These are phyloP conservation scores for Musa balbisiana DNA, from an alignment of 202 grass and related monocot genomes.

Conservation along the genomic window DNA sequence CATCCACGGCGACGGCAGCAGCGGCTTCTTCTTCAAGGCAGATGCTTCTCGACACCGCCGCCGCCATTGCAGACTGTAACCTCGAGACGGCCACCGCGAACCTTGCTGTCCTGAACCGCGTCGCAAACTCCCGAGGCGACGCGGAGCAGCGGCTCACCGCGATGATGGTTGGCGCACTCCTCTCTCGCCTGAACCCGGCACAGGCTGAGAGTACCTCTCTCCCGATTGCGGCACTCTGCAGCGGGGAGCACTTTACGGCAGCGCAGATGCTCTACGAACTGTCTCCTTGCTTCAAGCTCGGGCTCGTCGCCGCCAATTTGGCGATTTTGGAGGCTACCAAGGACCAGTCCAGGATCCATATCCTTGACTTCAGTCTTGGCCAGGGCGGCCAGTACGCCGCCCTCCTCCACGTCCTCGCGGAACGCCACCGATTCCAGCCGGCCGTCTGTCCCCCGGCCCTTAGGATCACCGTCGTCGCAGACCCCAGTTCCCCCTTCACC, in stretches of 20 bases:
- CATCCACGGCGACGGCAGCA: constrained; percentile 24
- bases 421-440: background rate
- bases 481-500: background rate
- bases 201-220: background rate
- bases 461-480: background rate
- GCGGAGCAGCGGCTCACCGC: constrained; percentile 56
- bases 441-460: background rate
- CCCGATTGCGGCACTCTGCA: background rate
- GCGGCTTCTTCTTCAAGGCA: constrained; percentile 31
- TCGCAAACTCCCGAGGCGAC: constrained; percentile 40
- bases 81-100: constrained; percentile 34
- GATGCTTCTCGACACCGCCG: constrained; percentile 43
- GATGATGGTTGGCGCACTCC: constrained; percentile 59
- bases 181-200: constrained; percentile 30
- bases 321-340: constrained; percentile 1
- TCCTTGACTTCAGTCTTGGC: background rate
- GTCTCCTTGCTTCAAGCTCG: constrained; percentile 4
- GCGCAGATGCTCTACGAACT: background rate
- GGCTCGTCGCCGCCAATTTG: background rate
- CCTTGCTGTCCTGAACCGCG: constrained; percentile 38
- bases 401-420: background rate
- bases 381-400: background rate
- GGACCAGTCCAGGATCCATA: background rate
- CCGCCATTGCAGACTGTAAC: constrained; percentile 51
- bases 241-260: background rate